Percentiles rank a stretch among this genome's conserved stretches.
Conservation (phyloP, 495 filamentous ascomycete species). For the Hypoxylon cercidicola region DNA sequence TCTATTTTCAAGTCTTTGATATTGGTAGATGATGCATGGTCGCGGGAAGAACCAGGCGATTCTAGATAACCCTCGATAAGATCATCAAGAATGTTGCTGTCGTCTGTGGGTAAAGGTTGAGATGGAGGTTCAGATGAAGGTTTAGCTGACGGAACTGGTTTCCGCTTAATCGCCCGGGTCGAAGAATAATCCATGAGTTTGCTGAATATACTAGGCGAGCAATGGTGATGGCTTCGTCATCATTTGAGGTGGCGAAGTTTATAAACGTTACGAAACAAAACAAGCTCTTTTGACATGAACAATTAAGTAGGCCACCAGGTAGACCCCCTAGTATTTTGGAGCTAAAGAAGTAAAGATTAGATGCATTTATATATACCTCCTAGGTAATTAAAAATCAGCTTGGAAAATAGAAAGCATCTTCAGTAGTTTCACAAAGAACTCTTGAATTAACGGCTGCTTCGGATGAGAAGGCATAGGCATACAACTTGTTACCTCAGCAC, state of each 20-base stretch:
- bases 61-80: slow-evolving; percentile 45
- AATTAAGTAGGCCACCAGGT: too few species aligned
- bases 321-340: too few species aligned
- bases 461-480: too few species aligned
- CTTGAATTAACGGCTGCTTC: too few species aligned
- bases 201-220: slow-evolving; percentile 1
- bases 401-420: too few species aligned
- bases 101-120: not conserved
- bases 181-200: slow-evolving; percentile 24
- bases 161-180: slow-evolving; percentile 23
- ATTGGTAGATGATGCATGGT: slow-evolving; percentile 6
- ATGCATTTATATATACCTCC: too few species aligned
- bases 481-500: too few species aligned
- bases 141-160: slow-evolving; percentile 22
- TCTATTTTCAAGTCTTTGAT: slow-evolving; percentile 26
- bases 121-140: not conserved
- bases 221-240: slow-evolving; percentile 11
- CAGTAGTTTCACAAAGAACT: too few species aligned
- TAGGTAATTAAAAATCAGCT: too few species aligned
- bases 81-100: slow-evolving; percentile 32
- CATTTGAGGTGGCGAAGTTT: slow-evolving; percentile 1
- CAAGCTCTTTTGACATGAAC: not conserved
- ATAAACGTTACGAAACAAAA: not conserved
- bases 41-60: slow-evolving; percentile 16
- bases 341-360: too few species aligned